Base-by-base conservation (phyloP, 1,284 basidiomycete species). In the Ganoderma multipileum region DNA sequence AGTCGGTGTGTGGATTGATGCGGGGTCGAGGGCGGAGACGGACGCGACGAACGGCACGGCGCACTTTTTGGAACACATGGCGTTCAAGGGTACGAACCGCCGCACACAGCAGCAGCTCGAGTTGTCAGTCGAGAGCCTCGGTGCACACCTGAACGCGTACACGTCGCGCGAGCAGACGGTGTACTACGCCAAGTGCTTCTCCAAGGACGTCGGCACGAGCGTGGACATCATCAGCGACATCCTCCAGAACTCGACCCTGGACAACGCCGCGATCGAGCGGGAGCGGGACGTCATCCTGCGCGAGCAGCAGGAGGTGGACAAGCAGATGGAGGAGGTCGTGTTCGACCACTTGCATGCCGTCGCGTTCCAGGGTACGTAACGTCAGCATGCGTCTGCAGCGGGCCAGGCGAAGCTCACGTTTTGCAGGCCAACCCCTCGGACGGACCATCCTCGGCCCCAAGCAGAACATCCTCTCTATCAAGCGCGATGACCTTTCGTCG, bases 181-280 rank as follows among this genome's bases (percentile, higher is more conserved):
- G 72, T 99, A 99, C 87, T 99, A 99, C 81, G 97, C 97, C 79
- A 99, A 99, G 89, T 93, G 95, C 79, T 99, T 99, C 91, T 90
- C 94, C 81, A 94, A 97, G 86, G 98, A 99, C 81, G 95, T 99
- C 26, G 89, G 91, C 41, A 88, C 89, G 69, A 91, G 95, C 39
- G 96, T 99, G 70, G 96, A 98, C 83, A 98, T 99, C 84, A 96
- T 99, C 81, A 94, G 94, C 76, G 97, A 99, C 83, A 99, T 99
- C 77, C 89, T 99, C 62, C 97, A 98, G 83, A 98, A 97, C 84
- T 97, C 96, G 47, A 99, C 97, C 86, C 87, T 99, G 65, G 98
- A 99, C 79, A 83, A 82, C 70, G 77, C 86, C 50, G 97, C 97
- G 2, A 92, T 99, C 76, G 97, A 99, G 84, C 87, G 97, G 74